A percentile compares a stretch with the other conserved stretches of the same genome.
phyloP scores from a whole-genome alignment of 768 basidiomycete genomes.

The Phylloporus arenicola region DNA sequence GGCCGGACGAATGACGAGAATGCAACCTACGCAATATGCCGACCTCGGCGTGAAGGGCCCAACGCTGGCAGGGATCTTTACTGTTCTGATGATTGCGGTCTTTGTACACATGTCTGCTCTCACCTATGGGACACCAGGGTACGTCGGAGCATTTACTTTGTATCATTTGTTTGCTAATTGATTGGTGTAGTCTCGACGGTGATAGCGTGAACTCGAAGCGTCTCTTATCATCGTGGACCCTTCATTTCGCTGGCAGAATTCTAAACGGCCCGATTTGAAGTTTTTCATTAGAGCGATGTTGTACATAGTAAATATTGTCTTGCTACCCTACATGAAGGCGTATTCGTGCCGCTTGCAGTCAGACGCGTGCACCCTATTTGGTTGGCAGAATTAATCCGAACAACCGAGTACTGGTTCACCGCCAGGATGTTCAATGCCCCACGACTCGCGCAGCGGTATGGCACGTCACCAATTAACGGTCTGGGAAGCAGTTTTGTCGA shows the following conservation, averaged over 20 bases:
- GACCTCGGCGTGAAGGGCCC: slow-evolving; percentile 80
- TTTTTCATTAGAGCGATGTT: slow-evolving; percentile 10
- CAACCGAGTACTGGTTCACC: slow-evolving; percentile 3
- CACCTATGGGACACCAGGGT: slow-evolving; percentile 97
- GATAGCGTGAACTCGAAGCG: slow-evolving; percentile 81
- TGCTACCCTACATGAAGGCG: slow-evolving; percentile 6
- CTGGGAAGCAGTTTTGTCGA: slow-evolving; percentile 72
- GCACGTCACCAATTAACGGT: slow-evolving; percentile 47
- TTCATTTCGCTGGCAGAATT: slow-evolving; percentile 83
- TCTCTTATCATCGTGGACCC: slow-evolving; percentile 84
- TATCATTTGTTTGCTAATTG: slow-evolving; percentile 11
- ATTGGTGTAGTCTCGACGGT: slow-evolving; percentile 62
- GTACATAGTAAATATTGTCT: slow-evolving; percentile 21
- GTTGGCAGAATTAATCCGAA: background rate
- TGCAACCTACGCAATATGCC: slow-evolving; percentile 49
- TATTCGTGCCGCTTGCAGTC: background rate
- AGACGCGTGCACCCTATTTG: slow-evolving; percentile 14
- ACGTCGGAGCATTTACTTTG: slow-evolving; percentile 29
- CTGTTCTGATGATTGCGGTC: slow-evolving; percentile 55
- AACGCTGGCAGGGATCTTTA: slow-evolving; percentile 51
- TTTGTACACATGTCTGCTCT: slow-evolving; percentile 80
- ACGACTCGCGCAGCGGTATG: slow-evolving; percentile 65
- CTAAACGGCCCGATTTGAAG: slow-evolving; percentile 34
- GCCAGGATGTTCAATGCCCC: slow-evolving; percentile 79
- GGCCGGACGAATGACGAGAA: slow-evolving; percentile 60